These are phyloP conservation scores for Stromatinia cepivora DNA, from an alignment of 2,329 filamentous ascomycete genomes.

Conservation along the genomic window DNA sequence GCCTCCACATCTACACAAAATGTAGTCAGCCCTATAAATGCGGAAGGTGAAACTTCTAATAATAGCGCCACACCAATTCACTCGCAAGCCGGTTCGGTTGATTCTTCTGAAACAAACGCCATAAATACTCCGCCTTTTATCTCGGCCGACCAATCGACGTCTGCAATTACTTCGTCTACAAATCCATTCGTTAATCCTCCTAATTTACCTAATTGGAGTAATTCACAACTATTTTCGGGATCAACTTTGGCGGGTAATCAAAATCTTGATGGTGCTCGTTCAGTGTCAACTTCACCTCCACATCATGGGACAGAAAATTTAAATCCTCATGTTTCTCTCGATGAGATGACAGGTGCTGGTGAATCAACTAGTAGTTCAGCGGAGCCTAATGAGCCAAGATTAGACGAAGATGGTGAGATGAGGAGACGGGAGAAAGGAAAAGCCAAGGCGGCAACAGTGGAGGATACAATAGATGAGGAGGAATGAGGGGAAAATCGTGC, in stretches of 20 bases:
- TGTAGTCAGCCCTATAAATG: conserved; percentile 32
- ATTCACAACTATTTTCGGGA: conserved; percentile 35
- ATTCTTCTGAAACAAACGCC: conserved; percentile 36
- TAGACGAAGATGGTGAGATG: conserved; percentile 29
- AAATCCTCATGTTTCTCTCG: background rate
- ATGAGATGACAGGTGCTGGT: background rate
- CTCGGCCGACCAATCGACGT: conserved; percentile 32
- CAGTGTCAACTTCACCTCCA: conserved; percentile 1
- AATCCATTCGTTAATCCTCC: conserved; percentile 24
- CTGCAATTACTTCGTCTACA: conserved; percentile 28
- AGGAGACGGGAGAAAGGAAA: conserved; percentile 45
- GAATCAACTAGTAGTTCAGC: conserved; percentile 20
- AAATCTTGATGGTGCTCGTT: conserved; percentile 17
- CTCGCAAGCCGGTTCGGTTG: conserved; percentile 32
- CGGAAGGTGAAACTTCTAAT: conserved; percentile 12
- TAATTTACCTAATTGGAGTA: conserved; percentile 15
- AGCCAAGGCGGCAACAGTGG: conserved; percentile 49
- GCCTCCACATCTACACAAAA: conserved; percentile 35
- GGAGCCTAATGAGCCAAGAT: conserved; percentile 19
- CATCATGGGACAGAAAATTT: background rate
- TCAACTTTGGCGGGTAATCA: conserved; percentile 20
- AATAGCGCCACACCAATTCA: conserved; percentile 29
- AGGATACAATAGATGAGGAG: conserved; percentile 47
- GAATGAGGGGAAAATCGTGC: conserved; percentile 28
- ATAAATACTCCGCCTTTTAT: conserved; percentile 34